Evolutionary conservation across 2,329 filamentous ascomycete genomes (phyloP), one percentile per base, ranked within the genome.

Genomic region (Xylariaceae sp.): DNA sequence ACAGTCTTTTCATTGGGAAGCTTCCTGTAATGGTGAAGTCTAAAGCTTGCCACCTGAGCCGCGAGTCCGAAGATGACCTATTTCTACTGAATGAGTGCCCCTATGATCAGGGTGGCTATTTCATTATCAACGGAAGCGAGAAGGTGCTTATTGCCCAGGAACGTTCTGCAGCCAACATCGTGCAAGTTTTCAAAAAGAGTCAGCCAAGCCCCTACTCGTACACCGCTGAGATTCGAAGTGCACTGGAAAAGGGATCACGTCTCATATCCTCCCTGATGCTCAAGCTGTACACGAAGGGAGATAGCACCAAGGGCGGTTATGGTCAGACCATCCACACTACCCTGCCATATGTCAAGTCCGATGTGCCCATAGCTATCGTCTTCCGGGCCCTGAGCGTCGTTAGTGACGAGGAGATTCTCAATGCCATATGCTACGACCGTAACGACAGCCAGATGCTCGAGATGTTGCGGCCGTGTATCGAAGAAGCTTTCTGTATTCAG

Each of bases 91-190:
- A 96, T 68, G 94, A 99, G 73, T 99, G 94, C 63, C 94, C 94
- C 0, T 99, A 96, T 71, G 94, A 99, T 67, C 94, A 96, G 68
- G 94, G 94, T 63, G 94, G 94, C 61, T 99, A 99, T 73, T 99
- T 99, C 68, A 90, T 99, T 65, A 99, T 99, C 79, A 99, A 99
- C 74, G 94, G 94, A 41, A 95, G 89, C 72, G 94, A 99, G 70
- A 99, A 99, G 79, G 94, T 99, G 19, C 76, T 99, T 63, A 99
- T 99, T 65, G 94, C 94, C 1, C 94, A 99, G 71, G 94, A 99
- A 73, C 88, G 94, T 58, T 96, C 92, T 69, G 94, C 94, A 39
- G 94, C 92, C 68, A 99, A 99, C 68, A 99, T 97, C 55, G 94
- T 99, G 5, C 94, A 99, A 73, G 92, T 99, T 26, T 99, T 99